These are phyloP conservation scores for Lotus japonicus DNA, from an alignment of 306 rosid species.

Conservation along the genomic window DNA sequence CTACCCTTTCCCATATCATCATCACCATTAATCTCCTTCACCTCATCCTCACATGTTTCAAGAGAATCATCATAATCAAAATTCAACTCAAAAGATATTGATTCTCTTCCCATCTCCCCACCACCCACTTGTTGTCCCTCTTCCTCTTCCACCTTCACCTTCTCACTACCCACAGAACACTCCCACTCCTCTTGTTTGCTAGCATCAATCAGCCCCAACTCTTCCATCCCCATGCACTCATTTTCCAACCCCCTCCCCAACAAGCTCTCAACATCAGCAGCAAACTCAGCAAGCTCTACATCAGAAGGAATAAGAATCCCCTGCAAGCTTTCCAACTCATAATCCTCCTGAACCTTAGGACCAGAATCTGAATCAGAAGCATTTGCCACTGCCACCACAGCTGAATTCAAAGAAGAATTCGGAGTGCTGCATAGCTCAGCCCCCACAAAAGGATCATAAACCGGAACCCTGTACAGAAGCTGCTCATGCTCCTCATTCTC, in stretches of 20 bases:
- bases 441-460: constrained; percentile 48
- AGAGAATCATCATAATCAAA: constrained; percentile 44
- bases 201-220: constrained; percentile 53
- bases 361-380: no score
- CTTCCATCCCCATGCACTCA: constrained; percentile 76
- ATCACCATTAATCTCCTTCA: constrained; percentile 9
- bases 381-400: neutral
- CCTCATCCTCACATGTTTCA: constrained; percentile 34
- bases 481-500: constrained; percentile 54
- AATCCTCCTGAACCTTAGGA: neutral
- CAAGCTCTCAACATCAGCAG: constrained; percentile 88
- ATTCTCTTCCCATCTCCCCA: constrained; percentile 48
- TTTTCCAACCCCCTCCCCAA: constrained; percentile 66
- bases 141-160: constrained; percentile 51
- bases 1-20: no score
- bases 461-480: constrained; percentile 75
- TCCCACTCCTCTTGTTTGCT: constrained; percentile 20
- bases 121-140: neutral
- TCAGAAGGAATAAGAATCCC: constrained; percentile 51
- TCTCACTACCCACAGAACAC: constrained; percentile 14
- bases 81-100: constrained; percentile 45
- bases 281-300: constrained; percentile 68
- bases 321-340: constrained; percentile 31
- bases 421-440: constrained; percentile 33
- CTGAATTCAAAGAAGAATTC: constrained; percentile 18